Evolutionary conservation across 495 filamentous ascomycete genomes (phyloP).

Genomic region (Penicillium taxi): DNA sequence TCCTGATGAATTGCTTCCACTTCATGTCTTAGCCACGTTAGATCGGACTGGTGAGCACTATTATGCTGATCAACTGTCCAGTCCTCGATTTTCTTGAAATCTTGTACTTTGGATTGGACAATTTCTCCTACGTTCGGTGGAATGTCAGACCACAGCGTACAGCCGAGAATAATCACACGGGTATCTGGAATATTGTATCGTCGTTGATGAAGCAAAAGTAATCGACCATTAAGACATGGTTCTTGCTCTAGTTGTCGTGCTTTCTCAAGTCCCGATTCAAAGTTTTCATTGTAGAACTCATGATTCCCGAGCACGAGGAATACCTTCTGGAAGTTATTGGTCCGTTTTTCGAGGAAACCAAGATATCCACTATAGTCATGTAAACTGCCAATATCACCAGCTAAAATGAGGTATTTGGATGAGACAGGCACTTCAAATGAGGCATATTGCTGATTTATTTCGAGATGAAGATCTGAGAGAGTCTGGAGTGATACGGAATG

Average conservation of each 20-base stretch:
- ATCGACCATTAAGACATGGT: slow-evolving; percentile 30
- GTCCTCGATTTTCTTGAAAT: slow-evolving; percentile 42
- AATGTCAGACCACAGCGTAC: slow-evolving; percentile 49
- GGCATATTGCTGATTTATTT: slow-evolving; percentile 44
- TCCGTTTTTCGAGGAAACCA: slow-evolving; percentile 42
- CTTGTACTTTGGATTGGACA: slow-evolving; percentile 35
- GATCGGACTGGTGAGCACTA: slow-evolving; percentile 32
- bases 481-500: slow-evolving; percentile 36
- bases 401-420: slow-evolving; percentile 46
- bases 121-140: slow-evolving; percentile 25
- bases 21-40: slow-evolving; percentile 37
- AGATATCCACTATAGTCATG: slow-evolving; percentile 45
- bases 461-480: slow-evolving; percentile 53
- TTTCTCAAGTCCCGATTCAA: slow-evolving; percentile 28
- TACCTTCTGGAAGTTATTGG: slow-evolving; percentile 34
- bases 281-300: slow-evolving; percentile 46
- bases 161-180: slow-evolving; percentile 45
- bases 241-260: slow-evolving; percentile 41
- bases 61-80: slow-evolving; percentile 48
- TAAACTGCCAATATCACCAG: slow-evolving; percentile 51
- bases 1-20: slow-evolving; percentile 20
- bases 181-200: slow-evolving; percentile 35
- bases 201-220: slow-evolving; percentile 40
- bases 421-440: slow-evolving; percentile 38
- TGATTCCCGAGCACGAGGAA: slow-evolving; percentile 53